phyloP scores from a whole-genome alignment of 805 yeast species.

The Candida hungchunana region DNA sequence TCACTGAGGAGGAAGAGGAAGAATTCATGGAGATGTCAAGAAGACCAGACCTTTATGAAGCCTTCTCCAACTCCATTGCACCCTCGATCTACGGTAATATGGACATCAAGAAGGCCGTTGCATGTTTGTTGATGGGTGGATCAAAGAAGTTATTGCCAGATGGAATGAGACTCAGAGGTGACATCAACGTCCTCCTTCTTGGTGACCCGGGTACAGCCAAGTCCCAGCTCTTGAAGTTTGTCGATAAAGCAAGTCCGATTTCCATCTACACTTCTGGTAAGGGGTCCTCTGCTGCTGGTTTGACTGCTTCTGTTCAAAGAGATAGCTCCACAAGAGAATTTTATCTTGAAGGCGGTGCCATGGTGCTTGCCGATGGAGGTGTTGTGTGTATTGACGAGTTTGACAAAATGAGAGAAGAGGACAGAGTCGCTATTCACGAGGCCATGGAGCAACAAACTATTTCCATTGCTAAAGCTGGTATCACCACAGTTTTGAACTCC shows the following conservation, averaged over 20 bases:
- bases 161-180: conserved; percentile 96
- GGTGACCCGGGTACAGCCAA: conserved; percentile 99
- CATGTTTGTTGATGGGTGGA: conserved; percentile 92
- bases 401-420: conserved; percentile 99
- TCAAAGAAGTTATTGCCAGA: conserved; percentile 90
- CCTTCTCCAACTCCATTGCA: conserved; percentile 85
- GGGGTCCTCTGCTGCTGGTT: conserved; percentile 99
- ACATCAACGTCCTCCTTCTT: conserved; percentile 82
- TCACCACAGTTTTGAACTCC: conserved; percentile 92
- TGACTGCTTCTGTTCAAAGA: conserved; percentile 96
- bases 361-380: conserved; percentile 99
- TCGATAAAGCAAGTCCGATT: conserved; percentile 91
- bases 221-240: conserved; percentile 92
- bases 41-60: conserved; percentile 78
- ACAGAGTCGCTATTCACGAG: conserved; percentile 97
- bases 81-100: conserved; percentile 94
- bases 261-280: conserved; percentile 97
- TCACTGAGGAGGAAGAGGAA: conserved; percentile 92
- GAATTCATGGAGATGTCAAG: conserved; percentile 79
- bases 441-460: conserved; percentile 99
- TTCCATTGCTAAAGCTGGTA: conserved; percentile 98
- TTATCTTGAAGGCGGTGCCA: conserved; percentile 98
- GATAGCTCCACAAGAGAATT: conserved; percentile 86
- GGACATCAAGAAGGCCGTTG: conserved; percentile 90
- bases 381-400: conserved; percentile 99